These are phyloP conservation scores for Kurtzmaniella quercitrusa DNA, from an alignment of 1,139 yeast species.

Conservation along the genomic window DNA sequence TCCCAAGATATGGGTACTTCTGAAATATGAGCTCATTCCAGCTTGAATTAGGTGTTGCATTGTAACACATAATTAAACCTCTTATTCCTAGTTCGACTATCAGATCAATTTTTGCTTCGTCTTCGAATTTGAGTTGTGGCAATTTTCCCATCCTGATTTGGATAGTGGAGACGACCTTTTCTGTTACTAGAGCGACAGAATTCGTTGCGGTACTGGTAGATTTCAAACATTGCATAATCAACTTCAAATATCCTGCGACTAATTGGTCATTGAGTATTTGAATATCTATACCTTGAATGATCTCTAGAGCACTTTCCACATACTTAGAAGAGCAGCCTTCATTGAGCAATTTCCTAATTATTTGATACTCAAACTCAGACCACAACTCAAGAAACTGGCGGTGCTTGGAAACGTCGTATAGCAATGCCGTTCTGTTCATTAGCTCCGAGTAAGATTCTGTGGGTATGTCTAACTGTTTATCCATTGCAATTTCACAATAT, in stretches of 20 bases:
- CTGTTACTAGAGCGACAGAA: conserved; percentile 3
- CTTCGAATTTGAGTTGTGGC: conserved; percentile 24
- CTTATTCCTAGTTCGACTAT: conserved; percentile 25
- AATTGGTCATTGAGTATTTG: neutral
- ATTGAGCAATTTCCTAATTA: neutral
- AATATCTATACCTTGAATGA: neutral
- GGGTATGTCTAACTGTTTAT: conserved; percentile 17
- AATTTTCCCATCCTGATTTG: conserved; percentile 34
- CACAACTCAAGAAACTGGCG: conserved; percentile 4
- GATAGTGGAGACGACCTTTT: conserved; percentile 11
- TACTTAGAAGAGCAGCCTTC: neutral
- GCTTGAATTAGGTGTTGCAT: conserved; percentile 18
- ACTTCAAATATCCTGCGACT: neutral
- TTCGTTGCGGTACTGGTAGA: neutral
- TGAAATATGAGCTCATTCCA: conserved; percentile 40
- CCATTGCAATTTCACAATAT: conserved; percentile 18
- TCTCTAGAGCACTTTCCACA: neutral
- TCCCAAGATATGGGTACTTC: conserved; percentile 39
- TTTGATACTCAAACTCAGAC: conserved; percentile 2
- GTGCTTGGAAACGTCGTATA: conserved; percentile 2
- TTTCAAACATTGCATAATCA: neutral
- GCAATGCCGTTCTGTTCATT: conserved; percentile 6
- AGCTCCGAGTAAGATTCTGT: conserved; percentile 16
- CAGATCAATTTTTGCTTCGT: conserved; percentile 18
- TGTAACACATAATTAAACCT: conserved; percentile 25